Percentiles rank a stretch among this genome's conserved stretches.
Conservation (phyloP, 805 yeast genomes). For the Suhomyces emberorum region DNA sequence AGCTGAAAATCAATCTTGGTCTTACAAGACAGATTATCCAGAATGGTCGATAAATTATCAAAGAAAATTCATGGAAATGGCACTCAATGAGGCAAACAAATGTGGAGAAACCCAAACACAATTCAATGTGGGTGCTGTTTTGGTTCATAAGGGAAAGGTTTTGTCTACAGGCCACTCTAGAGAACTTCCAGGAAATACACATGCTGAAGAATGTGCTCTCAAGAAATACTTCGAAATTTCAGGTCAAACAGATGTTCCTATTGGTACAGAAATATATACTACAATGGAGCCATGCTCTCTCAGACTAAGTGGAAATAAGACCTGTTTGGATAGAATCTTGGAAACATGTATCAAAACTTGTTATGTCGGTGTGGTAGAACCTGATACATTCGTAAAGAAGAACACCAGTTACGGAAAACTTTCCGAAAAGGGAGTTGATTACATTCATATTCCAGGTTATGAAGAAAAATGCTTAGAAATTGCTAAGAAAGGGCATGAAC, state of each 20-base stretch:
- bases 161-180: constrained; percentile 85
- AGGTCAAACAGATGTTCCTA: constrained; percentile 49
- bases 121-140: constrained; percentile 89
- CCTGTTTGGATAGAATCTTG: constrained; percentile 81
- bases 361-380: constrained; percentile 90
- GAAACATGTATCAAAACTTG: constrained; percentile 60
- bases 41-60: constrained; percentile 74
- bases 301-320: constrained; percentile 83
- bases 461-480: constrained; percentile 65
- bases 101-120: constrained; percentile 84
- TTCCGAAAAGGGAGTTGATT: constrained; percentile 56
- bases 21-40: constrained; percentile 72
- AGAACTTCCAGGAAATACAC: constrained; percentile 92
- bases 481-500: constrained; percentile 71
- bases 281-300: constrained; percentile 97
- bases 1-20: constrained; percentile 59
- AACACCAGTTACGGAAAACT: constrained; percentile 63
- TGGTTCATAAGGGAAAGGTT: constrained; percentile 58
- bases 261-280: constrained; percentile 80
- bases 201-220: constrained; percentile 94
- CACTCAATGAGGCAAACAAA: constrained; percentile 72
- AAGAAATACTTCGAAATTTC: constrained; percentile 57
- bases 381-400: constrained; percentile 78
- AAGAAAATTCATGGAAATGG: constrained; percentile 63
- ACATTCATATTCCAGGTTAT: constrained; percentile 78